These are phyloP conservation scores for Fomitopsis schrenkii DNA, from an alignment of 1,284 basidiomycete species.

Conservation along the genomic window DNA sequence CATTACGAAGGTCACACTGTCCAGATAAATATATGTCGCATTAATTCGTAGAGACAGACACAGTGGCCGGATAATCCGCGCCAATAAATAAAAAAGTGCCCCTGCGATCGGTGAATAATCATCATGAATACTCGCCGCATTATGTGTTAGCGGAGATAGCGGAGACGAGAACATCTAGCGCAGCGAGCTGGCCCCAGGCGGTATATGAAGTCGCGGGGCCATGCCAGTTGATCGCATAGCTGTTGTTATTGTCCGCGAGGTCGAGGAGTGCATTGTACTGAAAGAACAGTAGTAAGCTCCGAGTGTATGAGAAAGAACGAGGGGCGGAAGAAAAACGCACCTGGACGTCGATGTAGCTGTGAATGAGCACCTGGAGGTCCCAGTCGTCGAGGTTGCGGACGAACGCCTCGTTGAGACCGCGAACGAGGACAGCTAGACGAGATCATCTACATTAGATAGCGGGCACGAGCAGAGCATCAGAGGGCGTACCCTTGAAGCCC, in stretches of 20 bases:
- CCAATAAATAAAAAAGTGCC: neutral
- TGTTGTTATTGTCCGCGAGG: slow-evolving; percentile 37
- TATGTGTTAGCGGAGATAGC: slow-evolving; percentile 32
- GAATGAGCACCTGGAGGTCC: slow-evolving; percentile 35
- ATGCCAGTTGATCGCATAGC: slow-evolving; percentile 40
- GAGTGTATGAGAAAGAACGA: neutral
- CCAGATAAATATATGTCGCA: neutral
- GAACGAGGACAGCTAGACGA: slow-evolving; percentile 39
- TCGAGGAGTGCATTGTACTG: slow-evolving; percentile 47
- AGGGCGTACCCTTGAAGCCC: slow-evolving; percentile 42
- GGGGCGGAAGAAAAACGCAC: slow-evolving; percentile 20
- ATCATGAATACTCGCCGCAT: neutral
- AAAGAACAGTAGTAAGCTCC: neutral
- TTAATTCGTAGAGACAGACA: neutral
- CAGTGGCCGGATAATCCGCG: neutral
- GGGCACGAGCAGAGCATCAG: neutral
- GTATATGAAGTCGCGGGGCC: slow-evolving; percentile 41
- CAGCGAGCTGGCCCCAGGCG: slow-evolving; percentile 45
- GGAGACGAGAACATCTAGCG: slow-evolving; percentile 40
- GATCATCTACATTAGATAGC: neutral
- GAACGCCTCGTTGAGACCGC: slow-evolving; percentile 43
- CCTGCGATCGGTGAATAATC: neutral
- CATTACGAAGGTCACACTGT: neutral
- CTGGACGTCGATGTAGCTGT: slow-evolving; percentile 47
- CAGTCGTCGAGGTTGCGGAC: slow-evolving; percentile 30